Conservation (phyloP, 1,139 yeast species). For the Suzukiozyma palmioleophila region DNA sequence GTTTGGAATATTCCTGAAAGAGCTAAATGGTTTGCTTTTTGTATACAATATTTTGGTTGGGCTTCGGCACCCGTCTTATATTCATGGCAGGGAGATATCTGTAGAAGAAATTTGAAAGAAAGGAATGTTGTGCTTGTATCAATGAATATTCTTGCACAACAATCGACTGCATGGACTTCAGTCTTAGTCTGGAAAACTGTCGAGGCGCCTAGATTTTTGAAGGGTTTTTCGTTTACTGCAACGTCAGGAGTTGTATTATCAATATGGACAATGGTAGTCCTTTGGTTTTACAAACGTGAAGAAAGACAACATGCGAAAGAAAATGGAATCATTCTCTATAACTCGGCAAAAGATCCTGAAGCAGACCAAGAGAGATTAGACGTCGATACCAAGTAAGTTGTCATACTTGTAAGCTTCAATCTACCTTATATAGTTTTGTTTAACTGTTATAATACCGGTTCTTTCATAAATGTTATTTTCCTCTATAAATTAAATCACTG, state of each 20-base stretch:
- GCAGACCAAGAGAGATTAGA: slow-evolving; percentile 8
- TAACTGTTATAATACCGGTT: background rate
- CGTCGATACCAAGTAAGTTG: background rate
- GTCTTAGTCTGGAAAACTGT: slow-evolving; percentile 47
- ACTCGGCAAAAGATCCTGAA: slow-evolving; percentile 27
- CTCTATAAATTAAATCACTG: background rate
- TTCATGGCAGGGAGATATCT: slow-evolving; percentile 44
- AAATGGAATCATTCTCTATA: slow-evolving; percentile 49
- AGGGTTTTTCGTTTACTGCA: slow-evolving; percentile 48
- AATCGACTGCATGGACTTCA: slow-evolving; percentile 41
- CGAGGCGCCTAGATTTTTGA: slow-evolving; percentile 36
- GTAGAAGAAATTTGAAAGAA: slow-evolving; percentile 40
- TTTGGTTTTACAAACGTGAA: slow-evolving; percentile 54
- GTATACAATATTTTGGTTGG: slow-evolving; percentile 46
- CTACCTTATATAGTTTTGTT: background rate
- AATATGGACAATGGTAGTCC: slow-evolving; percentile 51
- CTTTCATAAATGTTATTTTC: background rate
- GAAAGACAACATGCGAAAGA: slow-evolving; percentile 48
- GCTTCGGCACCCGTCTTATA: slow-evolving; percentile 48
- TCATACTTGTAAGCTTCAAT: background rate
- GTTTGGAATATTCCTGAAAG: slow-evolving; percentile 43
- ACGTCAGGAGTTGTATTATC: slow-evolving; percentile 46
- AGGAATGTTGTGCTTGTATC: slow-evolving; percentile 42
- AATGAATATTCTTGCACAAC: slow-evolving; percentile 43
- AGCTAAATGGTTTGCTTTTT: slow-evolving; percentile 48